Evolutionary conservation across 495 filamentous ascomycete species (phyloP), one percentile per base, ranked within the genome.

Genomic region (Aspergillus taichungensis): DNA sequence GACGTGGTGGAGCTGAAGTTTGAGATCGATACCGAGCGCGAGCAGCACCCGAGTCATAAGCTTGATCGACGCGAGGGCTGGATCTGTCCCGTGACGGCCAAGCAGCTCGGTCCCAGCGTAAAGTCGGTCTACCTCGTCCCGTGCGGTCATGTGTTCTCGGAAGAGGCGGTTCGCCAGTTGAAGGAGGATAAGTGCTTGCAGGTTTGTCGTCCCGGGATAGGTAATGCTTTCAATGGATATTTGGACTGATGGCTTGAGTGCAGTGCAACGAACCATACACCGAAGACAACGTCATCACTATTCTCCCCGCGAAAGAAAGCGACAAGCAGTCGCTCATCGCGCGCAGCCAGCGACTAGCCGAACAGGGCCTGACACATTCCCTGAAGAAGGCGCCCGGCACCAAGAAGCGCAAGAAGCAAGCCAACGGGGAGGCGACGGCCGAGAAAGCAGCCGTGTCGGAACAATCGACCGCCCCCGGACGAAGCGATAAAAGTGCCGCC

Each of bases 61-160:
- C 56, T 63, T 6, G 71, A 66, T 33, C 76, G 72, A 39, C 60
- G 66, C n/a, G 70, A 77, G 54, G 66, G 71, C 29, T 90, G 84
- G 75, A 75, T 88, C 13, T 98, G 92, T 58, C 90, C 91, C 1
- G 75, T 97, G 18, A 89, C 86, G n/a, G 76, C 80, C 35, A 94
- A 94, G 63, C 78, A 83, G 60, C 64, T 98, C 38, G 94, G 94
- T 2, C 77, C 89, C 0, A 76, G 73, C 8, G 81, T 84, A 11
- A 89, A 81, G 66, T 71, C 87, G 8, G 87, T 94, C 12, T 98
- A 97, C 61, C 56, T 98, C 6, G 88, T 96, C 11, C 92, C 92
- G 0, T 98, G 92, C 56, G 92, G 92, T 1, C 94, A 97, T 75
- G 94, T 87, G 1, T 97, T 97, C 62, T 79, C 85, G 2, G 88